Base-by-base conservation (phyloP, 345 rosid genomes). In the Populus pruinosa region DNA sequence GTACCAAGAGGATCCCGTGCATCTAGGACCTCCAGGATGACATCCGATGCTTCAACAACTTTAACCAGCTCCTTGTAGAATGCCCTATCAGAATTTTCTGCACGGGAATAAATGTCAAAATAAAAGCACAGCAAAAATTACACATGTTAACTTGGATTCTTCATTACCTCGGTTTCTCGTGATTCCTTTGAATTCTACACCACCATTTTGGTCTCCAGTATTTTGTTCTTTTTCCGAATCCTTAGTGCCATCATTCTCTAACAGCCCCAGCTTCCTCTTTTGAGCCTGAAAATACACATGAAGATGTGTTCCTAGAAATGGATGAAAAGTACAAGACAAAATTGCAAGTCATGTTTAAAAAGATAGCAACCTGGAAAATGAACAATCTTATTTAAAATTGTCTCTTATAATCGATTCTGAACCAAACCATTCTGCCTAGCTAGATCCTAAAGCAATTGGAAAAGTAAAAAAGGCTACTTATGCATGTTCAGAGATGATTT, bases 11-110 rank as follows among this genome's bases (percentile, higher is more conserved):
- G 98, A 83, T 96, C 99, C 56, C 98, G 87, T 1, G 97, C 96
- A 86, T 96, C 98, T 67, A 96, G 91, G 82, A 96, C 95, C 88
- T 96, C 99, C 83, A 96, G 62, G 81, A 93, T 92, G 81, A 96
- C 98, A 87, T 96, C 98, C 6, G 98, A 93, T 76, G 85, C 86
- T 80, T 93, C 99, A 72, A 93, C 86, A 41, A 96, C 99, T 79
- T 91, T 96, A 71, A 85, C 97, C 89, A 96, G 82, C 82, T 93
- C 99, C 91, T 92, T 96, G 81, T 93, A 96, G 86, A 96, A 96
- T 79, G 91, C 96, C 84, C 91, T 89, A 47, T 93, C 99, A 2
- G 97, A 90, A 81, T 86, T 90, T 85, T 93, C 97, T 92, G 87
- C n/a, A 67, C 5, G 27, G 7, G 77, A 67, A 79, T 35, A 78